Conservation (phyloP, 495 filamentous ascomycete species). For the Penicillium cinerascens region DNA sequence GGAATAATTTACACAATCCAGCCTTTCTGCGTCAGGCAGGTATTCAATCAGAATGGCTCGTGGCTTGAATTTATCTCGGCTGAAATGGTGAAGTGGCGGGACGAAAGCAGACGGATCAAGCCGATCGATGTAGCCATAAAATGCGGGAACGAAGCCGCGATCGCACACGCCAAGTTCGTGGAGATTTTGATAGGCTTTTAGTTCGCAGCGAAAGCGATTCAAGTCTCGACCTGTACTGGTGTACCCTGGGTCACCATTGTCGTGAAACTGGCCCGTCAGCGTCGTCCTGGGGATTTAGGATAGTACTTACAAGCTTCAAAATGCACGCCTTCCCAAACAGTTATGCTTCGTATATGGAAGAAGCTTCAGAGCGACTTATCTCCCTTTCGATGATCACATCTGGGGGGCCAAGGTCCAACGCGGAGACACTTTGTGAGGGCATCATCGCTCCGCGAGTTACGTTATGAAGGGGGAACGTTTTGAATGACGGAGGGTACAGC, state of each 20-base stretch:
- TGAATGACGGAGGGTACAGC: too few relatives aligned
- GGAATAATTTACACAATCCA: conserved; percentile 27
- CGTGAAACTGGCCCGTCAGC: conserved; percentile 2
- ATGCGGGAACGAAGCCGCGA: conserved; percentile 17
- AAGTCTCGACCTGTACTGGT: conserved; percentile 20
- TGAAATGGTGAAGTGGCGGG: conserved; percentile 15
- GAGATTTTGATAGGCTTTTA: conserved; percentile 24
- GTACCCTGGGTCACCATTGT: conserved; percentile 14
- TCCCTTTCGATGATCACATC: conserved; percentile 4
- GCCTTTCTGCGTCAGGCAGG: conserved; percentile 13
- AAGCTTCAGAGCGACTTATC: conserved; percentile 5
- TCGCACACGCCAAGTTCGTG: conserved; percentile 14
- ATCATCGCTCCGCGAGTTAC: too few relatives aligned
- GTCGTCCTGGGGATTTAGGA: not conserved
- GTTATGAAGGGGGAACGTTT: too few relatives aligned
- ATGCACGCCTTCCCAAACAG: not conserved
- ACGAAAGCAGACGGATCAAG: conserved; percentile 19
- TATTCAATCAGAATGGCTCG: conserved; percentile 23
- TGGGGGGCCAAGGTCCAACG: not conserved
- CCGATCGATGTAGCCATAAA: conserved; percentile 21
- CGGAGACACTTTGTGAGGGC: not conserved
- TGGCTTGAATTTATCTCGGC: conserved; percentile 5
- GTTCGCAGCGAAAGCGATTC: conserved; percentile 23
- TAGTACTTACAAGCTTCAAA: conserved; percentile 6
- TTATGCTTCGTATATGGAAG: not conserved